These are phyloP conservation scores for Drechslerella dactyloides DNA, from an alignment of 2,329 filamentous ascomycete species.

Conservation along the genomic window DNA sequence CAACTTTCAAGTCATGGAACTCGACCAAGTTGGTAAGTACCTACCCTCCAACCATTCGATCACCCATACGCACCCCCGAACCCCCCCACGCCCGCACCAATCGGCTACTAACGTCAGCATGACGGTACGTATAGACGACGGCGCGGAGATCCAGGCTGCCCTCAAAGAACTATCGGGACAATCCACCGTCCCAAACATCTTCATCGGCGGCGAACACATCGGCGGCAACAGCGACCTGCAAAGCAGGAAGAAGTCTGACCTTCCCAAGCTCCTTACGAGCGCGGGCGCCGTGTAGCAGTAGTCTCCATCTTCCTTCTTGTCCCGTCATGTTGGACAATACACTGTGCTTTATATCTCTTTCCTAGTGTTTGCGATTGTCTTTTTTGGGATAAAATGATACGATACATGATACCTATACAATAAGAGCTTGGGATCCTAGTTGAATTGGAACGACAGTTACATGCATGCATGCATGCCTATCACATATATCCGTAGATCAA, in stretches of 20 bases:
- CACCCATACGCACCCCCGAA: conserved; percentile 13
- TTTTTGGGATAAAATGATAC: conserved; percentile 26
- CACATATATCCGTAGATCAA: too few relatives aligned
- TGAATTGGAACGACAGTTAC: too few relatives aligned
- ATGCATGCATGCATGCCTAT: too few relatives aligned
- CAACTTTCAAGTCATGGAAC: conserved; percentile 77
- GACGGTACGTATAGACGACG: conserved; percentile 69
- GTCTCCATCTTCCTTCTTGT: conserved; percentile 9
- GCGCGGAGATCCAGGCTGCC: conserved; percentile 79
- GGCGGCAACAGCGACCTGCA: conserved; percentile 93
- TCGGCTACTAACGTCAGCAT: not conserved
- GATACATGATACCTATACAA: too few relatives aligned
- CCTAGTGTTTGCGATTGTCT: too few relatives aligned
- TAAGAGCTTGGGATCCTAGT: too few relatives aligned
- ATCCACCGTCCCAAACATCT: conserved; percentile 93
- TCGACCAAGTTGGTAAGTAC: conserved; percentile 81
- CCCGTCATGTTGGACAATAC: conserved; percentile 51
- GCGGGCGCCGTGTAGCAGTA: conserved; percentile 63
- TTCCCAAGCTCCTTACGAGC: conserved; percentile 69
- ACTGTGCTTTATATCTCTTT: too few relatives aligned
- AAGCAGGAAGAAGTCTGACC: conserved; percentile 67
- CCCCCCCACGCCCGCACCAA: not conserved
- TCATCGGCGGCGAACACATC: conserved; percentile 88
- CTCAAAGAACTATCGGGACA: conserved; percentile 81
- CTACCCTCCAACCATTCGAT: too few relatives aligned